Base-by-base conservation (phyloP, 768 basidiomycete species). In the Trametes cubensis region DNA sequence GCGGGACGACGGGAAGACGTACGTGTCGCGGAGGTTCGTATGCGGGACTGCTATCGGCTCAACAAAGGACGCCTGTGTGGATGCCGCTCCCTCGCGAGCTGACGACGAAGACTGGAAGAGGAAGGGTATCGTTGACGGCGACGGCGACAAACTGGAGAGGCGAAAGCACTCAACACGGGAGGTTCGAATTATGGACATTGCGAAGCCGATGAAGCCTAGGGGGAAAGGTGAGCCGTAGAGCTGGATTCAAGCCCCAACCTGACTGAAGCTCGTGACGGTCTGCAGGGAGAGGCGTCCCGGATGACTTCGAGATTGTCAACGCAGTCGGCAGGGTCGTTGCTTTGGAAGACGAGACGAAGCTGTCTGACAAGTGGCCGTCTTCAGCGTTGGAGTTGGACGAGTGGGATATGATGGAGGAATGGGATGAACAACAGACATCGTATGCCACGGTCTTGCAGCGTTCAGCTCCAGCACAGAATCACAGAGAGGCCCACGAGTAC, bases 151-250 rank as follows among this genome's bases (percentile, higher is more conserved):
- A 4, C 21, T 7, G 8, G 42, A 17, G 34, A 21, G 10, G 6
- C 11, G 10, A 20, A 18, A 4, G 47, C 26, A 38, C 17, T 23
- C 17, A 28, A 20, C 41, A n/a, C 34, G n/a, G 45, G 44, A 63
- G 53, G 62, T 63, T 21, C 38, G 21, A 20, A 55, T 63, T 8
- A 23, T 63, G 58, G 62, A 63, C 58, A 59, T 63, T 18, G 62
- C 62, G 23, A 63, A 59, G 42, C 58, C 58, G 30, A 55, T 55
- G 47, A 63, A 63, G 54, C 45, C 28, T 13, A 54, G 48, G 56
- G 53, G 62, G 51, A 4, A 34, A 34, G 1, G 62, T 63, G 17
- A 39, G 17, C 7, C 5, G 3, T 2, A 15, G 23, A 26, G 26
- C 34, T 1, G 10, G 1, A 18, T n/a, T 4, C 21, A 15, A 48